Evolutionary conservation across 176 grass and related monocot genomes (phyloP).

Genomic region (Cocos nucifera): DNA sequence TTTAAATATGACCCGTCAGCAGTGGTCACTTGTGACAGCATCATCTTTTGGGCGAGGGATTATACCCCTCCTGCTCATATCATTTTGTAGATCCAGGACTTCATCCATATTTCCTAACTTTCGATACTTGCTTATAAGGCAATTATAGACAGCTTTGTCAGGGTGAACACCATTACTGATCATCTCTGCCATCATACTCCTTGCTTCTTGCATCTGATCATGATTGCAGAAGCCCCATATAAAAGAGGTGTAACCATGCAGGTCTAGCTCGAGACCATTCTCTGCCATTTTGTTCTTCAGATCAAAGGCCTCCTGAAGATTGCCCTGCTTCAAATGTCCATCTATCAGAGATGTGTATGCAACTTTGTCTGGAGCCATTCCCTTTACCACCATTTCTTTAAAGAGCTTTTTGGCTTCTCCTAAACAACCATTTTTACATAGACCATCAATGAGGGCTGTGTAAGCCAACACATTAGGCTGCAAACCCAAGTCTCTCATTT

Average conservation of each 20-base stretch:
- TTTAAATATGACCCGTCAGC: no score
- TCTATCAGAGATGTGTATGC: conserved; percentile 82
- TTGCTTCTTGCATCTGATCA: conserved; percentile 77
- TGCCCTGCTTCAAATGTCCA: conserved; percentile 71
- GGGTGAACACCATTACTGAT: conserved; percentile 55
- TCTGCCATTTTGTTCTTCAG: conserved; percentile 69
- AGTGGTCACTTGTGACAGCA: conserved; percentile 20
- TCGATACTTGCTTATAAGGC: conserved; percentile 65
- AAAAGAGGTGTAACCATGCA: conserved; percentile 75
- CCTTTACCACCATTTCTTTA: conserved; percentile 60
- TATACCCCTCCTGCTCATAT: conserved; percentile 48
- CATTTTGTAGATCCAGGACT: conserved; percentile 49
- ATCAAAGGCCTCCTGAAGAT: conserved; percentile 55
- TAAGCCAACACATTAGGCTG: conserved; percentile 58
- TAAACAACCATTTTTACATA: conserved; percentile 77
- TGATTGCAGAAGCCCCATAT: conserved; percentile 74
- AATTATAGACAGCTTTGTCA: conserved; percentile 67
- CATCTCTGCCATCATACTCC: conserved; percentile 66
- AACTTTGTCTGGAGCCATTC: conserved; percentile 63
- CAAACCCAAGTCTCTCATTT: conserved; percentile 60
- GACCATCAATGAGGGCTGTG: conserved; percentile 69
- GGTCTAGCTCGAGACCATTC: conserved; percentile 73
- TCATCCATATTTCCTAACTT: conserved; percentile 67
- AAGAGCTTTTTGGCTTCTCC: conserved; percentile 42
- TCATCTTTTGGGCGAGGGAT: conserved; percentile 26